A percentile compares a stretch with the other conserved stretches of the same genome.
These are phyloP conservation scores for Neoarthrinium moseri DNA, from an alignment of 2,329 filamentous ascomycete species.

Conservation along the genomic window DNA sequence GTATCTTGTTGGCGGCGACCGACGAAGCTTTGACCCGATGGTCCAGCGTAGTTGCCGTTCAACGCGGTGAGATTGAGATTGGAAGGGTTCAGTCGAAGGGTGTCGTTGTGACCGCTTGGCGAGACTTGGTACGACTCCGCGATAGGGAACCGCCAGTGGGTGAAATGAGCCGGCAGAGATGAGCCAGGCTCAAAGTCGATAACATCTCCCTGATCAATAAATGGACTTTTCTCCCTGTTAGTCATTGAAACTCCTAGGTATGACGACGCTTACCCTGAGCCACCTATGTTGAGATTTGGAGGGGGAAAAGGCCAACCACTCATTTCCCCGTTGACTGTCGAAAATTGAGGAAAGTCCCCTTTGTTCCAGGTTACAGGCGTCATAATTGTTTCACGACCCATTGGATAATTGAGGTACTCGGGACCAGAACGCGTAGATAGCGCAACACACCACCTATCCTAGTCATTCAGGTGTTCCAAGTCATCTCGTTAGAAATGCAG, in stretches of 20 bases:
- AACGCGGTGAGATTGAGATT: constrained; percentile 52
- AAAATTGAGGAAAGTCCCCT: constrained; percentile 33
- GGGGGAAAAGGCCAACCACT: constrained; percentile 27
- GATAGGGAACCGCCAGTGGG: constrained; percentile 54
- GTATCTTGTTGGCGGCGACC: constrained; percentile 54
- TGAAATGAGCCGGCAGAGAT: constrained; percentile 50
- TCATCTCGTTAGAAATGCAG: not conserved
- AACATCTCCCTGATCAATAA: constrained; percentile 39
- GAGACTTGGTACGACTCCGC: constrained; percentile 44
- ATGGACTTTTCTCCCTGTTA: no score
- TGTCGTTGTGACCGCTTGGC: constrained; percentile 36
- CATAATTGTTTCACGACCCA: constrained; percentile 43
- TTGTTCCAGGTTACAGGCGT: constrained; percentile 35
- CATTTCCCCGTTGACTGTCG: constrained; percentile 33
- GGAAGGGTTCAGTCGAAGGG: constrained; percentile 46
- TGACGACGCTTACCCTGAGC: constrained; percentile 22
- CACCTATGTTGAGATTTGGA: constrained; percentile 17
- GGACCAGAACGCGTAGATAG: constrained; percentile 39
- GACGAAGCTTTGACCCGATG: constrained; percentile 50
- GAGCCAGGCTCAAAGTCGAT: constrained; percentile 44
- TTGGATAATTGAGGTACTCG: constrained; percentile 36
- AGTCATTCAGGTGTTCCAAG: not conserved
- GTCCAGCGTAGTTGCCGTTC: constrained; percentile 45
- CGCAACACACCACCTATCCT: constrained; percentile 36
- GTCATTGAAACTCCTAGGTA: no score